Evolutionary conservation across 768 basidiomycete species (phyloP), one percentile per base, ranked within the genome.

Genomic region (Termitomyces sp.): DNA sequence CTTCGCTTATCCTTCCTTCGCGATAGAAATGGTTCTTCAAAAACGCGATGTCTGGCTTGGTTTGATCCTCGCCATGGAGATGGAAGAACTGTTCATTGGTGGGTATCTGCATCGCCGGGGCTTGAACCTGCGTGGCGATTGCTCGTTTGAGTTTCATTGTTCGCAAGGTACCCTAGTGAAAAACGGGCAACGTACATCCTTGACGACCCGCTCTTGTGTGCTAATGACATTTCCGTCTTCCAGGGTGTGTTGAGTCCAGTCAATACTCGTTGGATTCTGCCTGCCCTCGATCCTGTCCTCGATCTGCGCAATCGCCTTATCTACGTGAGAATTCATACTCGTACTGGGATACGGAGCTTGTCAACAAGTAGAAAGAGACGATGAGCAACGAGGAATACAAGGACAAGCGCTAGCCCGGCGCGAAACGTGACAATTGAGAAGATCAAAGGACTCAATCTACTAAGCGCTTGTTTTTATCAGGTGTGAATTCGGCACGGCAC

Each of bases 11-110:
- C 52, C 95, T 79, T 0, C 96, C 96, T 71, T 98, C 96, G 36
- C 97, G 84, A 72, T 98, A 98, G 70, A 99, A 98, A 74, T 99
- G 97, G 67, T 98, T 98, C 79, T 98, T 99, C 61, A 99, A 81
- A 72, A 94, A 98, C 30, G 92, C 94, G 63, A 98, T 79, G 71
- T 98, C 92, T 10, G 96, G 96, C 72, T 96, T 98, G 30, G 86
- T 81, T 45, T 83, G 86, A 76, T 98, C 96, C 65, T 85, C 81
- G 30, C 76, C 74, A 53, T 75, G 74, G 54, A 73, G 73, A 57
- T 90, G 87, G 75, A 88, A 98, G 82, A 98, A 99, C 71, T 98
- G 93, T 64, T 90, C 91, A 63, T 90, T 85, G 2, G 95, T 94
- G 1, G 97, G 97, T 58, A 88, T 83, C 64, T 76, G 78, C 87